Base-by-base conservation (phyloP, 2,329 filamentous ascomycete species). In the Penicillium frequentans region DNA sequence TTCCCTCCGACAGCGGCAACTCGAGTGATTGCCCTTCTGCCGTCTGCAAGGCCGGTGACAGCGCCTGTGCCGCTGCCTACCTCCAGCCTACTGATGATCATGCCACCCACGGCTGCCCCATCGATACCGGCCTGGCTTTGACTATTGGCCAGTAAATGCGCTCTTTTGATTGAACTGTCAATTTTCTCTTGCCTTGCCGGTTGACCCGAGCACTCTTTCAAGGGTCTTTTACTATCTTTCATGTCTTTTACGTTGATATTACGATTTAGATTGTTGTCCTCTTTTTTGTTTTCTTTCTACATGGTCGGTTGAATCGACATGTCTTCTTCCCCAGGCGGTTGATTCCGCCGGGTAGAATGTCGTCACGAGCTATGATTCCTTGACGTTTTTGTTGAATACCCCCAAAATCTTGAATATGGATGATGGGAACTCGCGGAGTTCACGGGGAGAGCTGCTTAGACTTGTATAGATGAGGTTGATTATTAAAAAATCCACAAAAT, bases 61-160 rank as follows among this genome's bases (percentile, higher is more conserved):
- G 52, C 23, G 57, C 62, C 21, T 78, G 75, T 62, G 63, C 69
- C 19, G 70, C 70, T 52, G 75, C 73, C 47, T 78, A 78, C 64
- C 69, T 76, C 64, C 54, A 71, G 59, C 74, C 74, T 16, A 65
- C 68, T 27, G 75, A 77, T 64, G 67, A 77, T 67, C 66, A 72
- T 39, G 75, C 75, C 39, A 78, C 75, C 46, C 73, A 77, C 59
- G 72, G 73, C 54, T 78, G 75, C 66, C 67, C 71, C 45, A 67
- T 71, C 55, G 47, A 67, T 57, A 69, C 73, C 49, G 63, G 66
- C 52, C 69, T 78, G 53, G 59, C 61, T 23, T 55, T 78, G 50
- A 67, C 60, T 53, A 66, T 78, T 51, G 75, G 75, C 52, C 58
- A 63, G 62, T 56, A 63, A 48, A 63, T 59, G 33, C 39, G 52